Evolutionary conservation across 371 early-diverging fungal species (phyloP).

Genomic region (Rhizomucor pusillus): DNA sequence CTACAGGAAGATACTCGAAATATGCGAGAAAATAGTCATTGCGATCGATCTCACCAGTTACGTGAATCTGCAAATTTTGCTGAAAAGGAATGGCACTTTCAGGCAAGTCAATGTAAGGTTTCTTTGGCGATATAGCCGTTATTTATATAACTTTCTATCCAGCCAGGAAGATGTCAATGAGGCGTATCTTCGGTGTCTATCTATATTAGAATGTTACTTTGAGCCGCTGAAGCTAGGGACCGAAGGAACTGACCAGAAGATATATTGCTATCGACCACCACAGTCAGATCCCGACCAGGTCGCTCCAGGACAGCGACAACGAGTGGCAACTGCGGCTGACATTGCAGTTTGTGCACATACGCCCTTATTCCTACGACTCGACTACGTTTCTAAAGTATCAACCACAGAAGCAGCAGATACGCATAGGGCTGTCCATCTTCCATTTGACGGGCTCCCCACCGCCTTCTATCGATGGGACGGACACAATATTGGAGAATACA

Average conservation of each 20-base stretch:
- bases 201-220: conserved; percentile 64
- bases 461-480: conserved; percentile 39
- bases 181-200: conserved; percentile 53
- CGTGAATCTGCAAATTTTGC: conserved; percentile 65
- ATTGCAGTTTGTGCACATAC: conserved; percentile 58
- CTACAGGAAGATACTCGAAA: conserved; percentile 59
- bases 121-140: neutral
- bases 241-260: conserved; percentile 42
- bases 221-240: conserved; percentile 51
- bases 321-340: conserved; percentile 48
- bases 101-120: conserved; percentile 5
- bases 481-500: conserved; percentile 30
- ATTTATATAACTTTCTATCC: neutral
- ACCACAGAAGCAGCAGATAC: too few relatives aligned
- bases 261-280: conserved; percentile 68
- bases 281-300: conserved; percentile 46
- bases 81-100: conserved; percentile 20
- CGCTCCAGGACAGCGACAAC: conserved; percentile 30
- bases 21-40: conserved; percentile 63
- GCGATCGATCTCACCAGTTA: conserved; percentile 75
- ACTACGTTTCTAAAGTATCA: conserved; percentile 37
- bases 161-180: conserved; percentile 44
- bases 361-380: conserved; percentile 64
- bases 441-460: conserved; percentile 56
- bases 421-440: conserved; percentile 22